Evolutionary conservation across 257 asterid genomes (phyloP).

Genomic region (Ilex asprella): DNA sequence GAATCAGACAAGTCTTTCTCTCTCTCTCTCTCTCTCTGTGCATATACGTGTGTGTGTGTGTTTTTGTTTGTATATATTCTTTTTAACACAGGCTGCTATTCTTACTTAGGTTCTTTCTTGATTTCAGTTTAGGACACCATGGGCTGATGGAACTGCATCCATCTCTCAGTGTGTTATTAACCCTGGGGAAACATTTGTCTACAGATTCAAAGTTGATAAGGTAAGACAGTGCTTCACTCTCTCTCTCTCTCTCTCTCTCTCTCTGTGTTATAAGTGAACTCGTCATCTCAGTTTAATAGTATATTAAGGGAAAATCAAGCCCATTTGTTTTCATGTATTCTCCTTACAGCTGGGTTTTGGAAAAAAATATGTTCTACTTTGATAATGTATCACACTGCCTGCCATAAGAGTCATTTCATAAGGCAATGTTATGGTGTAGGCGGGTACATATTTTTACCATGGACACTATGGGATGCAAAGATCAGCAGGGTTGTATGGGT

Average conservation of each 20-base stretch:
- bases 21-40: not conserved
- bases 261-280: too few relatives aligned
- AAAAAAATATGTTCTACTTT: too few relatives aligned
- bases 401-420: too few relatives aligned
- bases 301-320: too few relatives aligned
- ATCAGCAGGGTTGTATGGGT: constrained; percentile 78
- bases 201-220: constrained; percentile 56
- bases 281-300: too few relatives aligned
- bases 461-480: constrained; percentile 96
- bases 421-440: constrained; percentile 28
- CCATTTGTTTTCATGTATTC: too few relatives aligned
- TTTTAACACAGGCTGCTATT: not conserved
- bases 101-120: not conserved
- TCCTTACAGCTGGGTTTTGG: too few relatives aligned
- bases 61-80: not conserved
- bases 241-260: too few relatives aligned
- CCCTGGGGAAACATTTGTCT: constrained; percentile 66
- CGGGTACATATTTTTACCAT: constrained; percentile 89
- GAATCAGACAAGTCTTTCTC: constrained; percentile 57
- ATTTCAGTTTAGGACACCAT: constrained; percentile 71
- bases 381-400: too few relatives aligned
- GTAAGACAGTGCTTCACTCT: constrained; percentile 18
- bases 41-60: not conserved
- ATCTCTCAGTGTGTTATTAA: constrained; percentile 79
- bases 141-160: constrained; percentile 89